Percentiles rank a stretch among this genome's conserved stretches.
These are phyloP conservation scores for Wickerhamiella alocasiicola DNA, from an alignment of 805 yeast genomes.

Conservation along the genomic window DNA sequence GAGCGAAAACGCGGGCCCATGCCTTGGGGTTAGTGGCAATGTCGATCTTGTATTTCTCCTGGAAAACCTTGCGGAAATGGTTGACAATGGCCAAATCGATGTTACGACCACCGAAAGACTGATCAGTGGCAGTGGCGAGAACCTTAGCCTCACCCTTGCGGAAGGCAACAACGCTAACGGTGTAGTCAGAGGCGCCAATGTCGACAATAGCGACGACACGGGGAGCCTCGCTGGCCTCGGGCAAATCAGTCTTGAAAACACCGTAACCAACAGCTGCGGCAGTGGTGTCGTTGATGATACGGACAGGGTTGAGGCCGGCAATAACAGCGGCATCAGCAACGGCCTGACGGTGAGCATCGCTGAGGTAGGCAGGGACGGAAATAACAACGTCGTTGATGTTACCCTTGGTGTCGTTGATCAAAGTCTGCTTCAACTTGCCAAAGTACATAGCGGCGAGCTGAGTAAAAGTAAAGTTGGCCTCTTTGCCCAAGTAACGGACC, in stretches of 20 bases:
- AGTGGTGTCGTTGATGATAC: slow-evolving; percentile 93
- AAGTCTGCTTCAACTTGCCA: slow-evolving; percentile 73
- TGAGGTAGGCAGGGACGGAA: slow-evolving; percentile 95
- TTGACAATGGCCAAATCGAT: slow-evolving; percentile 88
- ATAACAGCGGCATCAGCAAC: slow-evolving; percentile 88
- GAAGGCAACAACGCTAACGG: slow-evolving; percentile 78
- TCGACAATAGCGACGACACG: slow-evolving; percentile 87
- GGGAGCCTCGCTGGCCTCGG: slow-evolving; percentile 65
- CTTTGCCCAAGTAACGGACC: slow-evolving; percentile 73
- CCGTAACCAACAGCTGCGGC: slow-evolving; percentile 99
- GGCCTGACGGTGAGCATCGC: slow-evolving; percentile 93
- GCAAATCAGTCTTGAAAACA: slow-evolving; percentile 87
- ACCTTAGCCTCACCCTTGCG: slow-evolving; percentile 94
- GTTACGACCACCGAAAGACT: slow-evolving; percentile 97
- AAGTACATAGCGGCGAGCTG: slow-evolving; percentile 93
- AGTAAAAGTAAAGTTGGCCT: slow-evolving; percentile 66
- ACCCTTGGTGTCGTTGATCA: slow-evolving; percentile 70
- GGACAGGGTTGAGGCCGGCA: slow-evolving; percentile 96
- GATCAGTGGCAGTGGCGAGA: slow-evolving; percentile 83
- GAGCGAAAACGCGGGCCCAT: slow-evolving; percentile 78
- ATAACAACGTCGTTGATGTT: slow-evolving; percentile 77
- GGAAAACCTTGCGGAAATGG: slow-evolving; percentile 88
- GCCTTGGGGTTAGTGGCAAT: slow-evolving; percentile 88
- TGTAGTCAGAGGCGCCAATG: slow-evolving; percentile 92
- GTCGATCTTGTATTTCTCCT: slow-evolving; percentile 84